Evolutionary conservation across 2,329 filamentous ascomycete species (phyloP).

Genomic region (Colletotrichum melonis): DNA sequence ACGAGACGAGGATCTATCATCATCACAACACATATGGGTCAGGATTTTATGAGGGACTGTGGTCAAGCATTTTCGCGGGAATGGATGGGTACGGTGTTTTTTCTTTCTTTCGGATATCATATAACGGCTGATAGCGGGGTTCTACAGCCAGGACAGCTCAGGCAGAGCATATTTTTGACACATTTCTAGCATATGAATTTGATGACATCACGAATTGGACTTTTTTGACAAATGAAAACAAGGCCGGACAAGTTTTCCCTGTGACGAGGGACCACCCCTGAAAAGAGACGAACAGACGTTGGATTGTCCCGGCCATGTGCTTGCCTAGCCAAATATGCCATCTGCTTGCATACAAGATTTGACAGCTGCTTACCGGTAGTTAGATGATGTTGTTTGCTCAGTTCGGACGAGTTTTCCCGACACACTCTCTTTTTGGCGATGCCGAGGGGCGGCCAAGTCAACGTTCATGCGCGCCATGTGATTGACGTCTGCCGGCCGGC

Average conservation of each 20-base stretch:
- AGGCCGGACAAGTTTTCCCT: neutral
- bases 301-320: neutral
- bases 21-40: conserved; percentile 5
- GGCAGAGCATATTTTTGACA: conserved; percentile 12
- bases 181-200: neutral
- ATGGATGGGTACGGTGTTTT: conserved; percentile 14
- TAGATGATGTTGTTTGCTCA: neutral
- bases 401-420: neutral
- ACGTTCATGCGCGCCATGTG: neutral
- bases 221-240: neutral
- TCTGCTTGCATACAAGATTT: neutral
- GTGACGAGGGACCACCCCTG: neutral
- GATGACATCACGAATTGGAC: neutral
- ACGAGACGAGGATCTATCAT: neutral
- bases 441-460: neutral
- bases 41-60: neutral
- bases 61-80: conserved; percentile 11
- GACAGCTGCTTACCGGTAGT: neutral
- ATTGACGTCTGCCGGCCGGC: neutral
- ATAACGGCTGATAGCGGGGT: conserved; percentile 31
- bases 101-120: conserved; percentile 10
- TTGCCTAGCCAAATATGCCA: neutral
- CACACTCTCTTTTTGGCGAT: neutral
- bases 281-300: neutral
- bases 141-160: conserved; percentile 33